Evolutionary conservation across 192 early-diverging fungal genomes (phyloP).

Genomic region (Funneliformis geosporum): DNA sequence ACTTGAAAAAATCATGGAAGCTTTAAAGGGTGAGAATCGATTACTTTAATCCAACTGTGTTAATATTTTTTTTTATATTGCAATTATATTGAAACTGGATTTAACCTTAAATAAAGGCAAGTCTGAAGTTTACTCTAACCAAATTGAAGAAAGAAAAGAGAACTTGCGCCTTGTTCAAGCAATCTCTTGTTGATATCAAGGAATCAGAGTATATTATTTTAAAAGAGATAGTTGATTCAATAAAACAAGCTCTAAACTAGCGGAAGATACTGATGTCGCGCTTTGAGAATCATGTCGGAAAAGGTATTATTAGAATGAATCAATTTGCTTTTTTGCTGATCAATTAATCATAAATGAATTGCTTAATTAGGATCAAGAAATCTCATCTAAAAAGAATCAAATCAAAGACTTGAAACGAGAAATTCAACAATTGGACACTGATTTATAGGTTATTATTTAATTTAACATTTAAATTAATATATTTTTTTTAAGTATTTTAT

Average conservation of each 20-base stretch:
- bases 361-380: conserved; percentile 36
- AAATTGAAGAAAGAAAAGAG: conserved; percentile 86
- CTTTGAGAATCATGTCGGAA: conserved; percentile 46
- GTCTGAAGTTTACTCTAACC: conserved; percentile 75
- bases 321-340: not conserved
- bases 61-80: not conserved
- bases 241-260: conserved; percentile 53
- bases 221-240: conserved; percentile 59
- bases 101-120: conserved; percentile 57
- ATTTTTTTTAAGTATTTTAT: not conserved
- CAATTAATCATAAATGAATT: conserved; percentile 47
- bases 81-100: not conserved
- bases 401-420: not conserved
- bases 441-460: conserved; percentile 2
- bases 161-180: conserved; percentile 82
- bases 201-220: conserved; percentile 81
- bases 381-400: conserved; percentile 33
- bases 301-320: conserved; percentile 40
- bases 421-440: not conserved
- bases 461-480: not conserved
- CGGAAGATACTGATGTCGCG: conserved; percentile 52
- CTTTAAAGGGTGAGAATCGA: conserved; percentile 51
- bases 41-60: not conserved
- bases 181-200: conserved; percentile 74
- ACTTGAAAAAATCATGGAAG: conserved; percentile 77